phyloP scores from a whole-genome alignment of 129 eudicot species.

The Oenanthe sinensis region DNA sequence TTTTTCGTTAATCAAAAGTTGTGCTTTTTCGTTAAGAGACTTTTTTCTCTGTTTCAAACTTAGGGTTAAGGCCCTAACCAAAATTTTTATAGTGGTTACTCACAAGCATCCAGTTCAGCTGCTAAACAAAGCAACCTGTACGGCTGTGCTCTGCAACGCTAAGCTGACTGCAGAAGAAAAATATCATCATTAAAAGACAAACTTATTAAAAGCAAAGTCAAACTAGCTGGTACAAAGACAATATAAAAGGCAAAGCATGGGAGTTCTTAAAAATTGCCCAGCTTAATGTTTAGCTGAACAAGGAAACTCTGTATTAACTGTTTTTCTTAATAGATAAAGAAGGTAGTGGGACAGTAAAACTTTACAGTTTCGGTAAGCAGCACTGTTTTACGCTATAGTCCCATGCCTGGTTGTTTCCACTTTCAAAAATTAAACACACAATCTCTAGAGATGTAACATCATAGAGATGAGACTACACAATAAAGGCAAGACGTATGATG shows the following conservation, averaged over 20 bases:
- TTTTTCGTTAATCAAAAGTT: too few relatives aligned
- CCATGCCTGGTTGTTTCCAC: neutral
- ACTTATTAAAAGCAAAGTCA: neutral
- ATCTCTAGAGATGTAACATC: neutral
- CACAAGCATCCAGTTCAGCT: neutral
- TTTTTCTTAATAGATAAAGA: neutral
- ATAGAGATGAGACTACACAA: neutral
- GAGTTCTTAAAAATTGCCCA: neutral
- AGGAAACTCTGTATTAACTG: neutral
- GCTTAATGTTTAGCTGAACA: neutral
- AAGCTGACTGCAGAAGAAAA: neutral
- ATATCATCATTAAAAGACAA: neutral
- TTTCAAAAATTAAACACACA: neutral
- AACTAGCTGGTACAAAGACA: neutral
- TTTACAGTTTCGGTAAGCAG: neutral
- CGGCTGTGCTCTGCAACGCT: neutral
- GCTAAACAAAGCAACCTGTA: neutral
- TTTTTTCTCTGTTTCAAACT: too few relatives aligned
- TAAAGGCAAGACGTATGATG: neutral
- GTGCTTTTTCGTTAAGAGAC: too few relatives aligned
- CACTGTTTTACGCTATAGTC: neutral
- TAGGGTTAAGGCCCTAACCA: neutral
- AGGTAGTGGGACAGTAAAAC: neutral
- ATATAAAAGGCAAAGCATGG: neutral
- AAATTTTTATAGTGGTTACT: neutral